These are phyloP conservation scores for Eutypa lata DNA, from an alignment of 2,329 filamentous ascomycete genomes.

Conservation along the genomic window DNA sequence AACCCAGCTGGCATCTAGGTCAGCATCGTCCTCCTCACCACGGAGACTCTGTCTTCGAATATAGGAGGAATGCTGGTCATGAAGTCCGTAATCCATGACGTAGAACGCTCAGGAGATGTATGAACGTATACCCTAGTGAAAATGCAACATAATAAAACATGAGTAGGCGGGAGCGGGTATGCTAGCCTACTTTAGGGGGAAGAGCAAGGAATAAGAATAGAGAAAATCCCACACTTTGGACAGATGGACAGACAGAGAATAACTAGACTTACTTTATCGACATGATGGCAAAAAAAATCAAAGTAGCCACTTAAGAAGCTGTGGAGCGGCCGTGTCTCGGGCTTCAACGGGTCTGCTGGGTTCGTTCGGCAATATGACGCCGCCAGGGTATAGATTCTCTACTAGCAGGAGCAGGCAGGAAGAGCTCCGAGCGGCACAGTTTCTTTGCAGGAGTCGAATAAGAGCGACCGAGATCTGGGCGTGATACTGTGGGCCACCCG, in stretches of 20 bases:
- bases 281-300: constrained; percentile 31
- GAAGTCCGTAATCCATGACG: constrained; percentile 34
- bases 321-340: constrained; percentile 24
- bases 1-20: constrained; percentile 70
- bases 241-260: constrained; percentile 21
- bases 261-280: constrained; percentile 37
- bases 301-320: constrained; percentile 24
- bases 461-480: constrained; percentile 28
- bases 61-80: constrained; percentile 42
- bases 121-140: background rate
- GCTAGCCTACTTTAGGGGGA: background rate
- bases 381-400: constrained; percentile 26
- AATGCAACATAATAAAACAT: background rate
- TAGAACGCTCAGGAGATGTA: background rate
- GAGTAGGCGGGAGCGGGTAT: background rate
- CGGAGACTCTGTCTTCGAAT: constrained; percentile 37
- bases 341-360: constrained; percentile 33
- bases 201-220: constrained; percentile 4
- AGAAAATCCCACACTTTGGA: constrained; percentile 10
- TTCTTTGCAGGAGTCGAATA: constrained; percentile 28
- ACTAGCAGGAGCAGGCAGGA: constrained; percentile 22
- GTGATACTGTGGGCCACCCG: constrained; percentile 30
- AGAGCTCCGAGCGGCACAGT: constrained; percentile 32
- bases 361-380: constrained; percentile 30
- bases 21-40: constrained; percentile 43